phyloP scores from a whole-genome alignment of 768 basidiomycete species.

The Lactarius sp. region DNA sequence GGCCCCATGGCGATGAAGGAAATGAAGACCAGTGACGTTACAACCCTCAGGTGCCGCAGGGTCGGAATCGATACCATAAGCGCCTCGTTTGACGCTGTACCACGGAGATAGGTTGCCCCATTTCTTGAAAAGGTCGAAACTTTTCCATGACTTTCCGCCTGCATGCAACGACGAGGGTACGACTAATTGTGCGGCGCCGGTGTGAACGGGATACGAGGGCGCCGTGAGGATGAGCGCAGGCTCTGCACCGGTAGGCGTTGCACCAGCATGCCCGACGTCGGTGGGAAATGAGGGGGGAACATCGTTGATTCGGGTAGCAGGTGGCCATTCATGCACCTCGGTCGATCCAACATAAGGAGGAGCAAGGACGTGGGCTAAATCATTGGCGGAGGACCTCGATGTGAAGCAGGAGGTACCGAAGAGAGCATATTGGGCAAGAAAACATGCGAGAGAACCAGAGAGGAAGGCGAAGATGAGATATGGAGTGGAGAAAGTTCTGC shows the following conservation, averaged over 20 bases:
- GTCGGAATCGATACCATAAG: slow-evolving; percentile 69
- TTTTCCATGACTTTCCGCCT: slow-evolving; percentile 26
- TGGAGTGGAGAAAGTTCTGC: slow-evolving; percentile 4
- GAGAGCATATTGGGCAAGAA: slow-evolving; percentile 18
- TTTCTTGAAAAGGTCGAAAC: slow-evolving; percentile 64
- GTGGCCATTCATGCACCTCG: slow-evolving; percentile 64
- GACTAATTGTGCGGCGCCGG: slow-evolving; percentile 61
- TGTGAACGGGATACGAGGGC: slow-evolving; percentile 73
- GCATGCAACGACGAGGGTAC: slow-evolving; percentile 38
- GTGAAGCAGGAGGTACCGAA: slow-evolving; percentile 12
- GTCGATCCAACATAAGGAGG: slow-evolving; percentile 72
- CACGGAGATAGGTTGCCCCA: slow-evolving; percentile 88
- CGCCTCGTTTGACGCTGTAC: slow-evolving; percentile 63
- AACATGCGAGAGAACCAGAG: slow-evolving; percentile 18
- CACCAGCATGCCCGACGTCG: slow-evolving; percentile 69
- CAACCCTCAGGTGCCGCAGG: slow-evolving; percentile 69
- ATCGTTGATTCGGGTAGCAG: slow-evolving; percentile 65
- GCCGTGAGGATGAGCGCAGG: slow-evolving; percentile 68
- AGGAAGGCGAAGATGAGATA: slow-evolving; percentile 20
- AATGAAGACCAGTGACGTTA: slow-evolving; percentile 65
- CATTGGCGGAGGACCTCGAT: neutral
- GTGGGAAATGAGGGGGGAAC: slow-evolving; percentile 72
- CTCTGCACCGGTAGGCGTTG: slow-evolving; percentile 77
- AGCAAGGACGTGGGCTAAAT: slow-evolving; percentile 36
- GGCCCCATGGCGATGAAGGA: slow-evolving; percentile 81